Percentiles rank a stretch among this genome's conserved stretches.
phyloP scores from a whole-genome alignment of 164 flowering plant genomes.

The Vitis amurensis region DNA sequence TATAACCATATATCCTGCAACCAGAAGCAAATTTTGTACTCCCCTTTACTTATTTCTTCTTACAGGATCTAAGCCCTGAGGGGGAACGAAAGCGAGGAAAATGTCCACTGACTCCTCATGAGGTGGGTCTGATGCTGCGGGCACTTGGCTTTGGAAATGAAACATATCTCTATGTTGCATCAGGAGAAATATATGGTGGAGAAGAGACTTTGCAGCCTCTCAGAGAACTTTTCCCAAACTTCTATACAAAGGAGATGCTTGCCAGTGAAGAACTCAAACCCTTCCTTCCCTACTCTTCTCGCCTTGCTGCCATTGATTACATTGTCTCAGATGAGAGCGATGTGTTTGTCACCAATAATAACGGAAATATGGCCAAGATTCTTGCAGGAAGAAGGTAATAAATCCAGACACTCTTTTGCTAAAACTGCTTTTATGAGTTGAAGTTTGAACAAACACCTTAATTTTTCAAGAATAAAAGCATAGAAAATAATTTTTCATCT shows the following conservation, averaged over 20 bases:
- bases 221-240: slow-evolving; percentile 85
- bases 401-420: slow-evolving; percentile 5
- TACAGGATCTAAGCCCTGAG: slow-evolving; percentile 77
- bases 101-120: slow-evolving; percentile 97
- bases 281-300: slow-evolving; percentile 77
- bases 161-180: slow-evolving; percentile 86
- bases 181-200: slow-evolving; percentile 99
- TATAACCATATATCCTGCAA: background rate
- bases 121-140: slow-evolving; percentile 91
- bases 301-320: slow-evolving; percentile 96
- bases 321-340: slow-evolving; percentile 92
- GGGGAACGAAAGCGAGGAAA: slow-evolving; percentile 82
- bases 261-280: slow-evolving; percentile 67
- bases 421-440: background rate
- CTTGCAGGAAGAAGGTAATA: slow-evolving; percentile 91
- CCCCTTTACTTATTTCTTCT: background rate
- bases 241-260: slow-evolving; percentile 89
- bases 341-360: slow-evolving; percentile 92
- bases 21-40: background rate
- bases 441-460: background rate
- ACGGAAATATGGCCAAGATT: slow-evolving; percentile 99
- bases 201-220: slow-evolving; percentile 83
- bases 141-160: slow-evolving; percentile 87
- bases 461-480: background rate
- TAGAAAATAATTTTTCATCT: background rate